Evolutionary conservation across 2,329 filamentous ascomycete species (phyloP), one percentile per base, ranked within the genome.

Genomic region (Diaporthe longicolla): DNA sequence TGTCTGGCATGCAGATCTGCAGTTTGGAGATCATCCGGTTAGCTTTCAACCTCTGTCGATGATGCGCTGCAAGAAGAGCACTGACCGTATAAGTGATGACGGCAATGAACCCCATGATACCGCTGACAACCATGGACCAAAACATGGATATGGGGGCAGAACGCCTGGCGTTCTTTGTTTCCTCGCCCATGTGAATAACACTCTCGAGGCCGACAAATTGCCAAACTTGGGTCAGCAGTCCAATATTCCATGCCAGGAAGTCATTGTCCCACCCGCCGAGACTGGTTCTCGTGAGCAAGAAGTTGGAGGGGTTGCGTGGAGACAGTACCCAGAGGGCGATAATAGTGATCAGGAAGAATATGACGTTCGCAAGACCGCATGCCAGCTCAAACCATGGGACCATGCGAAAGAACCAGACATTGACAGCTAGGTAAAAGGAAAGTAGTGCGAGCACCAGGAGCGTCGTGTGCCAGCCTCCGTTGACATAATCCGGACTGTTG

Each of bases 321-420:
- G 45, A 48, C 19, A 48, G 45, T 17, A 48, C 45, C 45, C 45
- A 48, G 50, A 52, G 50, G 50, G 50, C 50, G 24, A 52, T 52
- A n/a, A 52, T 52, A 26, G 50, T 52, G 50, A 52, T 19, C 50
- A 52, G n/a, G 50, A 52, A 52, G 50, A 52, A 52, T 52, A 52
- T 52, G n/a, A 52, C 24, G 50, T 52, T 52, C n/a, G 50, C 50
- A 26, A 52, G 50, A n/a, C 50, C 50, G n/a, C 50, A 52, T 52
- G 50, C 50, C 50, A 52, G 50, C 45, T 48, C 45, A 48, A 48
- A 48, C 45, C 45, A 48, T n/a, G 45, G 45, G 9, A 48, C 45
- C 4, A 48, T 48, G 45, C 45, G 45, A 17, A 48, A 48, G 45
- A 48, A 48, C 45, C 45, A 48, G 45, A 48, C 6, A 19, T 48